These are phyloP conservation scores for Angophora floribunda DNA, from an alignment of 345 rosid genomes.

Conservation along the genomic window DNA sequence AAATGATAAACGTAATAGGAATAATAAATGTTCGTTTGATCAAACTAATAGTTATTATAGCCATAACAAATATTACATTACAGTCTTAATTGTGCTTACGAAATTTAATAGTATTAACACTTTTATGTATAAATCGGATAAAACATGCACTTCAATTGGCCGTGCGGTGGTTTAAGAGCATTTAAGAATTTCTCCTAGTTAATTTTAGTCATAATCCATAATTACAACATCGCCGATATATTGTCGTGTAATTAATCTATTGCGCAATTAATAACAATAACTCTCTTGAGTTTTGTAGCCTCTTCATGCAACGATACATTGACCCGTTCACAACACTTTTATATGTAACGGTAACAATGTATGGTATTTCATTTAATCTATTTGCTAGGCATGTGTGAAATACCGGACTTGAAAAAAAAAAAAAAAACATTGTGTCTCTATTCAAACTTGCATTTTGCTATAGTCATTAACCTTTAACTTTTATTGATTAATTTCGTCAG, in stretches of 20 bases:
- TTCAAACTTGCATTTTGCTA: neutral
- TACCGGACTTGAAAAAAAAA: rapidly evolving
- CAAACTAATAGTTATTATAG: too few relatives aligned
- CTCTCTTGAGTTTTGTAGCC: neutral
- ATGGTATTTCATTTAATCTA: neutral
- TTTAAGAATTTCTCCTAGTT: neutral
- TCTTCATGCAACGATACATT: rapidly evolving
- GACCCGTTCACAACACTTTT: neutral
- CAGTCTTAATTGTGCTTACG: rapidly evolving
- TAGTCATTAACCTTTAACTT: neutral
- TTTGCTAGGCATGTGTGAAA: neutral
- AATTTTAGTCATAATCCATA: neutral
- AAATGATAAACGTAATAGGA: neutral
- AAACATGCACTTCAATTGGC: neutral
- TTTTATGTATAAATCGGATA: neutral
- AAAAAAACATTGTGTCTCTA: neutral
- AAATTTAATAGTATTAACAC: neutral
- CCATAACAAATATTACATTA: neutral
- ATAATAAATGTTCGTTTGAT: too few relatives aligned
- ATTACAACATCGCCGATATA: neutral
- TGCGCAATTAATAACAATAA: rapidly evolving
- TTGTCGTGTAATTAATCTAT: neutral
- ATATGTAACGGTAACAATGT: neutral
- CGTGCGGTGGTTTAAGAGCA: neutral
- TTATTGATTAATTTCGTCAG: neutral